phyloP scores from a whole-genome alignment of 2,329 filamentous ascomycete species.

The Cryphonectria carpinicola region DNA sequence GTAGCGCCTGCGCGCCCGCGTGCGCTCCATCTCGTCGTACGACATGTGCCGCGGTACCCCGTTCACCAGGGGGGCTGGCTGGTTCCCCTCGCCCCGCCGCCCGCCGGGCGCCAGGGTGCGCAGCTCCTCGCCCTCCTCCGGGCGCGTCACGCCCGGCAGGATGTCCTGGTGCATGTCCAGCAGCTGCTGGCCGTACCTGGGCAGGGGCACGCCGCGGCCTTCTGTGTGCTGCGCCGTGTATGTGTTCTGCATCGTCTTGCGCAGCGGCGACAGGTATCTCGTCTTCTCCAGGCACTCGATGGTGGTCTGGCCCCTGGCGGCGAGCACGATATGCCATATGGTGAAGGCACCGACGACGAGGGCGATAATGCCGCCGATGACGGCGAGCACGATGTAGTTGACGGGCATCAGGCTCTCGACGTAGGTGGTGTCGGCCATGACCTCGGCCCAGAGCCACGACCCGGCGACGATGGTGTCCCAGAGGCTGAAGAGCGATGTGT shows the following conservation, averaged over 20 bases:
- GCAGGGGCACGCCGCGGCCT: slow-evolving; percentile 54
- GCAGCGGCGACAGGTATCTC: slow-evolving; percentile 82
- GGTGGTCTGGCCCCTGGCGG: slow-evolving; percentile 80
- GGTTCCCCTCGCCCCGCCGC: slow-evolving; percentile 22
- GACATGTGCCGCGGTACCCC: slow-evolving; percentile 50
- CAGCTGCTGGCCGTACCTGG: slow-evolving; percentile 71
- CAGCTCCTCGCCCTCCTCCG: slow-evolving; percentile 76
- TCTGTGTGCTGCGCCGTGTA: slow-evolving; percentile 59
- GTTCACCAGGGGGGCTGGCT: slow-evolving; percentile 20
- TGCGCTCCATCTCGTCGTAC: slow-evolving; percentile 59
- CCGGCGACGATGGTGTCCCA: slow-evolving; percentile 77
- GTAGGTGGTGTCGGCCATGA: slow-evolving; percentile 72
- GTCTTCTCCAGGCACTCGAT: slow-evolving; percentile 98
- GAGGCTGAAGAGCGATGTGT: slow-evolving; percentile 85
- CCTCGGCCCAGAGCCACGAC: slow-evolving; percentile 83
- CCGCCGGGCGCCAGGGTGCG: slow-evolving; percentile 33
- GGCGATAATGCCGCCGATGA: slow-evolving; percentile 88
- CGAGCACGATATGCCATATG: slow-evolving; percentile 86
- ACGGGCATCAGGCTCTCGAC: slow-evolving; percentile 80
- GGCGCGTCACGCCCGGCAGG: slow-evolving; percentile 76
- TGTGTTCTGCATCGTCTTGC: slow-evolving; percentile 69
- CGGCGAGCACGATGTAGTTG: slow-evolving; percentile 86
- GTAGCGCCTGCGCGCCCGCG: slow-evolving; percentile 59
- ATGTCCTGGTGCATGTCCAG: slow-evolving; percentile 82
- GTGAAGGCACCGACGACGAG: slow-evolving; percentile 89